phyloP scores from a whole-genome alignment of 2,329 filamentous ascomycete genomes.

The Colletotrichum brevisporum region DNA sequence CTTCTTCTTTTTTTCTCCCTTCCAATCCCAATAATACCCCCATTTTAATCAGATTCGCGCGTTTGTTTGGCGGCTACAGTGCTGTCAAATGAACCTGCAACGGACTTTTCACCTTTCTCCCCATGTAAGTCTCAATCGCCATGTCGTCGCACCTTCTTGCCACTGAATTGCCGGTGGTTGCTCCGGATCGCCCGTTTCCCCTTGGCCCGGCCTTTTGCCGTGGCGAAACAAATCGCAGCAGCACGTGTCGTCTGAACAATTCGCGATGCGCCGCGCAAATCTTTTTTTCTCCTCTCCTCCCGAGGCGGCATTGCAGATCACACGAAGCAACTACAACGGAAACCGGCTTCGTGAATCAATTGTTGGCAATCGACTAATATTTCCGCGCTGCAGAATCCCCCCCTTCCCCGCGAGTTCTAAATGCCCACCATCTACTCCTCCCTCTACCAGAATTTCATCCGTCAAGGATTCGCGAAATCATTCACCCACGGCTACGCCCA shows the following conservation, averaged over 20 bases:
- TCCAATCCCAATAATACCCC: conserved; percentile 44
- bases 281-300: not conserved
- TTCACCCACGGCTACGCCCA: conserved; percentile 98
- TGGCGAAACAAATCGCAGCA: conserved; percentile 24
- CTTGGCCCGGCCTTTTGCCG: conserved; percentile 19
- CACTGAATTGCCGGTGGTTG: not conserved
- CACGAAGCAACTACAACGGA: not conserved
- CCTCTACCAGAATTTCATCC: conserved; percentile 86
- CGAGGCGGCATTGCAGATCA: conserved; percentile 17
- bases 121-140: conserved; percentile 66
- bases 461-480: conserved; percentile 96
- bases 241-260: conserved; percentile 28
- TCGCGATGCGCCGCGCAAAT: conserved; percentile 25
- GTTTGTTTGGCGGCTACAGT: conserved; percentile 87
- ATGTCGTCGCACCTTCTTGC: not conserved
- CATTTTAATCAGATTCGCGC: conserved; percentile 67
- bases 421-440: conserved; percentile 84
- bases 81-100: conserved; percentile 99
- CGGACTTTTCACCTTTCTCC: conserved; percentile 70
- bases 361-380: conserved; percentile 43
- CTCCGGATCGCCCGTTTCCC: not conserved
- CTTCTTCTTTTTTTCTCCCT: conserved; percentile 21
- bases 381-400: conserved; percentile 60
- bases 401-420: conserved; percentile 80
- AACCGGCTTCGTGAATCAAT: not conserved